Conservation (phyloP, 139 green algal species). For the Coelastrella sp. region DNA sequence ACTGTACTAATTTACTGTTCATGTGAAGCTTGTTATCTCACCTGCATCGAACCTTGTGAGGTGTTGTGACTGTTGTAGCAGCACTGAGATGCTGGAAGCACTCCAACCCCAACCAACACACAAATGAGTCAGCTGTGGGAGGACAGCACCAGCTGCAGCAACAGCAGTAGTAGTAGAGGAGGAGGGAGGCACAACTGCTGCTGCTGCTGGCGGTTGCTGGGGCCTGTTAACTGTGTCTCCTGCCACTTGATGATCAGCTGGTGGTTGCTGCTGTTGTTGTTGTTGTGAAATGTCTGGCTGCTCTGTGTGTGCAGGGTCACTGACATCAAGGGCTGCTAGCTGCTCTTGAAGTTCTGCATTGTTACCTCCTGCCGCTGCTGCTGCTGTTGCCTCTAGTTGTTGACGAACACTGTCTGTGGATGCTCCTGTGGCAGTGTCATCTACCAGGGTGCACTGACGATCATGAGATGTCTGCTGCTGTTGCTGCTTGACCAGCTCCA, state of each 20-base stretch:
- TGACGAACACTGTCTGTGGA: no score
- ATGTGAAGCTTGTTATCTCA: conserved; percentile 9
- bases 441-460: no score
- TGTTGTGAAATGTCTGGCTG: no score
- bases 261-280: no score
- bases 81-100: background rate
- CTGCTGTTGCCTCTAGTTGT: no score
- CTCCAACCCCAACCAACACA: conserved; percentile 29
- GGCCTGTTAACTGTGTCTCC: no score
- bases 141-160: background rate
- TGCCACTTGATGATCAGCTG: background rate
- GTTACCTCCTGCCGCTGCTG: no score
- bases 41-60: conserved; percentile 23
- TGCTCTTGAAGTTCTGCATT: no score
- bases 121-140: background rate
- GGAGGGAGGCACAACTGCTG: background rate
- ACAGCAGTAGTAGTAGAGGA: background rate
- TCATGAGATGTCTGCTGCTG: conserved; percentile 2
- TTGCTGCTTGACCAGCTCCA: background rate
- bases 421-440: no score
- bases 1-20: no score
- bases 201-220: background rate
- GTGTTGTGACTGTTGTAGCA: background rate
- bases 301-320: no score
- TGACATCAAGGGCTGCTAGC: background rate